A percentile compares a stretch with the other conserved stretches of the same genome.
Conservation (phyloP, 768 basidiomycete genomes). For the Lactifluus piperatus region DNA sequence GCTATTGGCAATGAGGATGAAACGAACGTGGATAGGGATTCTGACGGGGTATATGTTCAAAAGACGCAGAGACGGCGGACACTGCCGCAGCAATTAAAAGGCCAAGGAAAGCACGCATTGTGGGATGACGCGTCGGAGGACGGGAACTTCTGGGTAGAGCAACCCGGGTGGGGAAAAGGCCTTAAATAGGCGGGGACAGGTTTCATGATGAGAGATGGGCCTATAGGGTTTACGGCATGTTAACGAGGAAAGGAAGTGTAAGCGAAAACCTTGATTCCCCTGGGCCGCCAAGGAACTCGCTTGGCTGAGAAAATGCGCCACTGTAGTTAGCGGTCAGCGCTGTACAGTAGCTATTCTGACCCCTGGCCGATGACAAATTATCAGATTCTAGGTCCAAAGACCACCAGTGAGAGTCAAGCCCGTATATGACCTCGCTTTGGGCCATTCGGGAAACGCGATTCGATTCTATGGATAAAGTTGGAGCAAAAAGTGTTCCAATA, state of each 20-base stretch:
- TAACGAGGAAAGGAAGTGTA: constrained; percentile 21
- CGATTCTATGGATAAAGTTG: too few species aligned
- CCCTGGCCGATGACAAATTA: not conserved
- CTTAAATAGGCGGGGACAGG: not conserved
- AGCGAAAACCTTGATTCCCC: not conserved
- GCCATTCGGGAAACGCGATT: too few species aligned
- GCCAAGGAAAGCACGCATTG: constrained; percentile 47
- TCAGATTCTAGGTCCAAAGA: not conserved
- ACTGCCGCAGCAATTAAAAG: constrained; percentile 31
- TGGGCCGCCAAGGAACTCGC: not conserved
- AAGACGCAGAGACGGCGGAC: constrained; percentile 27
- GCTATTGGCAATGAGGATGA: not conserved
- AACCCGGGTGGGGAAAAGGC: not conserved
- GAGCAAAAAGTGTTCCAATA: too few species aligned
- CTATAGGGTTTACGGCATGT: constrained; percentile 15
- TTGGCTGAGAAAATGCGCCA: not conserved
- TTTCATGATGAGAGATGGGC: not conserved
- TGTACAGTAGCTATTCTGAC: not conserved
- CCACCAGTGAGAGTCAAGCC: too few species aligned
- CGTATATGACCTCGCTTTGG: too few species aligned
- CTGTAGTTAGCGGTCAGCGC: not conserved
- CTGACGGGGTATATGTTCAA: constrained; percentile 17
- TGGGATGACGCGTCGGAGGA: constrained; percentile 18
- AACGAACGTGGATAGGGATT: constrained; percentile 8
- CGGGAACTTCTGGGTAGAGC: not conserved